Conservation (phyloP, 495 filamentous ascomycete genomes). For the Penicillium goetzii region DNA sequence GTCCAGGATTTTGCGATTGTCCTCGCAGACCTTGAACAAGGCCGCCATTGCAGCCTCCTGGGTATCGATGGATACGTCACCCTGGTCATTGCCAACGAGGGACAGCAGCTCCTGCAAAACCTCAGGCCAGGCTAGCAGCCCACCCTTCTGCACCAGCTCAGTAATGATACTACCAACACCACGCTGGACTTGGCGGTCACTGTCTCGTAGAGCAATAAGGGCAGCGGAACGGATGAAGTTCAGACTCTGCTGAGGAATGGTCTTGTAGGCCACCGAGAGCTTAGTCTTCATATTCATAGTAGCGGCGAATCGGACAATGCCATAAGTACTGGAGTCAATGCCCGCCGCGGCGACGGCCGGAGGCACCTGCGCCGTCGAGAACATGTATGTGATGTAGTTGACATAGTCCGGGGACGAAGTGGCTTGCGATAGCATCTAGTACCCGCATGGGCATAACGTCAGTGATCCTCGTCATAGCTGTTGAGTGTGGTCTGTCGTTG, state of each 20-base stretch:
- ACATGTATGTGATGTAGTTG: constrained; percentile 93
- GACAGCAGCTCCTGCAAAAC: constrained; percentile 78
- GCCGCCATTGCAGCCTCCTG: constrained; percentile 96
- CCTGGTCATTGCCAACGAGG: constrained; percentile 72
- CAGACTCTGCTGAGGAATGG: constrained; percentile 69
- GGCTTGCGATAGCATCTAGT: constrained; percentile 90
- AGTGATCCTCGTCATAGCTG: constrained; percentile 5
- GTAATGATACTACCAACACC: constrained; percentile 93
- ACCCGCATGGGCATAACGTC: background rate
- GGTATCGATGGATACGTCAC: constrained; percentile 65
- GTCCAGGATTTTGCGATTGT: constrained; percentile 86
- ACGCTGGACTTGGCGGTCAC: constrained; percentile 78
- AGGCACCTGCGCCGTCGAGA: constrained; percentile 69
- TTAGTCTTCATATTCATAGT: constrained; percentile 96
- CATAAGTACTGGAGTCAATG: constrained; percentile 62
- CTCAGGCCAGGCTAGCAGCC: constrained; percentile 89
- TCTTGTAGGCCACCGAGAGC: constrained; percentile 69
- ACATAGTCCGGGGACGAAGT: constrained; percentile 90
- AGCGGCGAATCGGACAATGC: constrained; percentile 79
- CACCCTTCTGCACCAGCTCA: constrained; percentile 84
- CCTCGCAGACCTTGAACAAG: constrained; percentile 92
- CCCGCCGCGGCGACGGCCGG: constrained; percentile 57
- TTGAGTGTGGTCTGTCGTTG: background rate
- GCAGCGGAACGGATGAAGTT: constrained; percentile 78
- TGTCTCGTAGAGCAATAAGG: constrained; percentile 78